Percentiles rank a stretch among this genome's conserved stretches.
These are phyloP conservation scores for Cicer chorassanicum DNA, from an alignment of 306 rosid genomes.

Conservation along the genomic window DNA sequence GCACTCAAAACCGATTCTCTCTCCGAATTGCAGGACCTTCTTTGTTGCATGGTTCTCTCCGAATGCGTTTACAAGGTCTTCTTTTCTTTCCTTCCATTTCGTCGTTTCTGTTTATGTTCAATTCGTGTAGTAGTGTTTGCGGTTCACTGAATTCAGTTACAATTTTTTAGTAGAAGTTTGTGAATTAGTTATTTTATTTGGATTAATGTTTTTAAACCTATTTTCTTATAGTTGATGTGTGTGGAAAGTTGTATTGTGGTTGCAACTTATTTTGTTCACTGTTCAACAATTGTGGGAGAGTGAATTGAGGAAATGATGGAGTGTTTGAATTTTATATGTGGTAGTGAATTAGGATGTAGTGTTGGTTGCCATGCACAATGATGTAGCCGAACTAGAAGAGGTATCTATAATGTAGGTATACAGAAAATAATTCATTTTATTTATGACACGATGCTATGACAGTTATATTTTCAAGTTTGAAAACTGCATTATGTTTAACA, in stretches of 20 bases:
- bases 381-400: not conserved
- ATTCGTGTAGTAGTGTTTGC: not conserved
- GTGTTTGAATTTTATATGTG: not conserved
- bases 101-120: slow-evolving; percentile 12
- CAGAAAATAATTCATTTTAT: not conserved
- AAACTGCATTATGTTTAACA: not conserved
- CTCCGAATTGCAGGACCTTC: slow-evolving; percentile 86
- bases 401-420: not conserved
- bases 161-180: slow-evolving; percentile 1
- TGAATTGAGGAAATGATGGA: not conserved
- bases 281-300: not conserved
- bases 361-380: not conserved
- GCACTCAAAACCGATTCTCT: slow-evolving; percentile 78
- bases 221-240: not conserved
- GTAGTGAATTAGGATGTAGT: not conserved
- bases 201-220: not conserved
- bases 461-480: not conserved
- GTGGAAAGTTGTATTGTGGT: not conserved
- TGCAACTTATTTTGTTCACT: not conserved
- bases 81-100: not conserved
- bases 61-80: slow-evolving; percentile 96
- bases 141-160: not conserved
- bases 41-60: slow-evolving; percentile 92
- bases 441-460: not conserved
- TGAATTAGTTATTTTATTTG: not conserved